A percentile compares a stretch with the other conserved stretches of the same genome.
These are phyloP conservation scores for Saccharomycopsis javanensis DNA, from an alignment of 805 yeast species.

Conservation along the genomic window DNA sequence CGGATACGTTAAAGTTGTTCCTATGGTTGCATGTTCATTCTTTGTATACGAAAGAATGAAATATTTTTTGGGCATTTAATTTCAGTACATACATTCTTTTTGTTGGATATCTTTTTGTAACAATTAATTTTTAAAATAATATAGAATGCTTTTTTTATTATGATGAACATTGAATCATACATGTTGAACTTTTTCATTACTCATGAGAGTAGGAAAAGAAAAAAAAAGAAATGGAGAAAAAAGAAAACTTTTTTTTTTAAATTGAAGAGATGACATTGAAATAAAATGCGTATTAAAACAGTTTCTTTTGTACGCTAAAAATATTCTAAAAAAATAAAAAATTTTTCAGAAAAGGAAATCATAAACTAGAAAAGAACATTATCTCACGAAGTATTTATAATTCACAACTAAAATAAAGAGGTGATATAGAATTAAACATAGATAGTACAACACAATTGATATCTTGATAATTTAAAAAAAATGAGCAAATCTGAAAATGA, in stretches of 20 bases:
- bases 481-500: background rate
- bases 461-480: background rate
- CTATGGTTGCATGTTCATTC: constrained; percentile 96
- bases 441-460: background rate
- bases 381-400: background rate
- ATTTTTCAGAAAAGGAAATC: background rate
- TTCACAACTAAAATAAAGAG: background rate
- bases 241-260: background rate
- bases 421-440: background rate
- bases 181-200: background rate
- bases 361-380: background rate
- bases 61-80: constrained; percentile 50
- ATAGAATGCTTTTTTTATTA: background rate
- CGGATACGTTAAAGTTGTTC: constrained; percentile 90
- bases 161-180: background rate
- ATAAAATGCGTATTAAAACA: background rate
- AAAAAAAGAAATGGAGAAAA: background rate
- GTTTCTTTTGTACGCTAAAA: background rate
- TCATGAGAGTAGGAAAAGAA: background rate
- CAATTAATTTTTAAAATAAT: background rate
- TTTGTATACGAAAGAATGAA: constrained; percentile 88
- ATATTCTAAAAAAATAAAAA: background rate
- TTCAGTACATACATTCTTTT: background rate
- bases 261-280: background rate
- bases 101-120: background rate